Percentiles rank a stretch among this genome's conserved stretches.
phyloP scores from a whole-genome alignment of 768 basidiomycete genomes.

The Podaxis sp. region DNA sequence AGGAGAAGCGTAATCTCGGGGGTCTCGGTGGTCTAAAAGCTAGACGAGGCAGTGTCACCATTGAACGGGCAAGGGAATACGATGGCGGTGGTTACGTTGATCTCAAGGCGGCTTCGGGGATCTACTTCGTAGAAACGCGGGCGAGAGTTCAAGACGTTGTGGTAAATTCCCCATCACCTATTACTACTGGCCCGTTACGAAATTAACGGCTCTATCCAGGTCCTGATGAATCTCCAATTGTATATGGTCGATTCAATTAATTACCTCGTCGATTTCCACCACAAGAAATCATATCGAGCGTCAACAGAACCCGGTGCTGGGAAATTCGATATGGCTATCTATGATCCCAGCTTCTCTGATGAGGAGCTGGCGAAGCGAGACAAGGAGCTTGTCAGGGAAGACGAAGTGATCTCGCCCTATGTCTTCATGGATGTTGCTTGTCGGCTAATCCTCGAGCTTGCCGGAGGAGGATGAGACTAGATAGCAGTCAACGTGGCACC shows the following conservation, averaged over 20 bases:
- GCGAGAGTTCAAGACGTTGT: conserved; percentile 90
- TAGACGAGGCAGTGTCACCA: conserved; percentile 34
- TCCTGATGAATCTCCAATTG: conserved; percentile 95
- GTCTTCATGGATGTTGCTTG: conserved; percentile 98
- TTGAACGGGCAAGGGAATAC: conserved; percentile 62
- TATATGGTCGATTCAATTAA: conserved; percentile 96
- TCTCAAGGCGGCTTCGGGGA: conserved; percentile 65
- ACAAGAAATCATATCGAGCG: conserved; percentile 91
- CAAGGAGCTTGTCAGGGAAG: conserved; percentile 48
- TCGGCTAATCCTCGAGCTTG: conserved; percentile 89
- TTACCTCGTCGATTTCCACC: conserved; percentile 97
- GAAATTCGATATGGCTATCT: conserved; percentile 65
- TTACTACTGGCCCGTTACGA: background rate
- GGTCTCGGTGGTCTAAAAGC: conserved; percentile 60
- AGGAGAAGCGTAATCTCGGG: conserved; percentile 80
- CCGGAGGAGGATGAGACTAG: conserved; percentile 53
- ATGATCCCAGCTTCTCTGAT: conserved; percentile 48
- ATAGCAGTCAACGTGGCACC: background rate
- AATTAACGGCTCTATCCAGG: conserved; percentile 41
- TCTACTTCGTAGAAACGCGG: conserved; percentile 94
- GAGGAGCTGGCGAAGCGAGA: conserved; percentile 39
- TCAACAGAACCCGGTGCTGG: conserved; percentile 65
- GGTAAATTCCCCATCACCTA: conserved; percentile 45
- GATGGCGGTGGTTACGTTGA: conserved; percentile 64
- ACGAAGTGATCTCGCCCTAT: conserved; percentile 82